phyloP scores from a whole-genome alignment of 2,329 filamentous ascomycete genomes.

The Ceratocystis eucalypticola region DNA sequence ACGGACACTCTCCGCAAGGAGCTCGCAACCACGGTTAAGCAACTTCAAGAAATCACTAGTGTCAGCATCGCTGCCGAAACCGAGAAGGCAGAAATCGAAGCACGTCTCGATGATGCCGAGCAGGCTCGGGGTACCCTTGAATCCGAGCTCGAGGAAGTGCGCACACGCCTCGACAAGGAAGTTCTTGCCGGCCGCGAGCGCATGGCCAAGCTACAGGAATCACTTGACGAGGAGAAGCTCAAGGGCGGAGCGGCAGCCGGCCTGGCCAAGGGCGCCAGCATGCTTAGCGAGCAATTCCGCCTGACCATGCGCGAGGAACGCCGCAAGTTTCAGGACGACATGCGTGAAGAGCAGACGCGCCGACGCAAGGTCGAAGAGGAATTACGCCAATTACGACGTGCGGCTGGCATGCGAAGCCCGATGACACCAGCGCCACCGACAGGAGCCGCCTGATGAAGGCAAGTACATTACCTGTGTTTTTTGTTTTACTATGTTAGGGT shows the following conservation, averaged over 20 bases:
- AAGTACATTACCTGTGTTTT: background rate
- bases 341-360: conserved; percentile 38
- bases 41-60: conserved; percentile 40
- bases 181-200: conserved; percentile 28
- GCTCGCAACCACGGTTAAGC: conserved; percentile 37
- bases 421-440: conserved; percentile 27
- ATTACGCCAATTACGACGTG: conserved; percentile 32
- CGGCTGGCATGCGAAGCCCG: conserved; percentile 29
- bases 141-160: conserved; percentile 28
- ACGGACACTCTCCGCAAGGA: conserved; percentile 39
- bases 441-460: background rate
- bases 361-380: conserved; percentile 40
- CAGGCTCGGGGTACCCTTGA: conserved; percentile 29
- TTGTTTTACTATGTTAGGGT: background rate
- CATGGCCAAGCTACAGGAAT: conserved; percentile 34
- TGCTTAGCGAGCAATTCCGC: conserved; percentile 44
- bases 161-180: conserved; percentile 32
- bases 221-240: conserved; percentile 39
- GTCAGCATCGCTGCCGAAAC: conserved; percentile 38
- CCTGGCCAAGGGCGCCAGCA: conserved; percentile 32
- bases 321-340: conserved; percentile 43
- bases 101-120: conserved; percentile 31
- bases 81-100: conserved; percentile 36
- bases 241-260: conserved; percentile 26
- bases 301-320: conserved; percentile 43